Evolutionary conservation across 2,329 filamentous ascomycete species (phyloP), one percentile per base, ranked within the genome.

Genomic region (Pseudonectria buxi): DNA sequence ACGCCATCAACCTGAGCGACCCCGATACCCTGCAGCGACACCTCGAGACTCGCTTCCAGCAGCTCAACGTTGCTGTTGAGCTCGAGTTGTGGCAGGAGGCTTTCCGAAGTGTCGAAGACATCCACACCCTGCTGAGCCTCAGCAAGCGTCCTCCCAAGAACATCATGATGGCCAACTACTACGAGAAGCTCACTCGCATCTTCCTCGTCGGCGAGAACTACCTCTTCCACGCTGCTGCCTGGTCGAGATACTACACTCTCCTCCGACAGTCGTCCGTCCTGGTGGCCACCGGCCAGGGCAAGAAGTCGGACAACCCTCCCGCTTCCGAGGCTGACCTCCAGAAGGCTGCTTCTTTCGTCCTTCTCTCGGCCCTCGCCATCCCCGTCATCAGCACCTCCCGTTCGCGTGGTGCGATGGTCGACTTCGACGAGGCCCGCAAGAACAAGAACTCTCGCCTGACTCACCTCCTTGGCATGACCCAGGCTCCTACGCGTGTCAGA

Each of bases 121-220:
- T 96, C 51, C 92, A 98, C 70, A 96, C 89, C 33, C 78, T 98
- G 36, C 80, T 98, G 50, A 96, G 83, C 70, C 76, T 96, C 52
- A 96, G 90, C 82, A 96, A 96, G 78, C 86, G 92, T 37, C 89
- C 89, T 26, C 83, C 92, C 36, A 96, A 96, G 82, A 95, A 95
- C 62, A 75, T 95, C 59, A 96, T 98, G 92, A 98, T 98, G 92
- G 92, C 92, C 68, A 98, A 96, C 72, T 98, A 98, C 76, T 98
- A 96, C 67, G 92, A 98, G 75, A 96, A 96, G 71, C 81, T 98
- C 39, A 95, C 92, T 27, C 81, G 89, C 47, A 98, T 98, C 63
- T 98, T 98, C 76, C 78, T 98, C 45, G 92, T 96, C 49, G 94
- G 90, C 63, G 92, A 96, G 69, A 98, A 98, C 74, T 96, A 96